phyloP scores from a whole-genome alignment of 2,329 filamentous ascomycete genomes.

The Mycosphaerella sp. region DNA sequence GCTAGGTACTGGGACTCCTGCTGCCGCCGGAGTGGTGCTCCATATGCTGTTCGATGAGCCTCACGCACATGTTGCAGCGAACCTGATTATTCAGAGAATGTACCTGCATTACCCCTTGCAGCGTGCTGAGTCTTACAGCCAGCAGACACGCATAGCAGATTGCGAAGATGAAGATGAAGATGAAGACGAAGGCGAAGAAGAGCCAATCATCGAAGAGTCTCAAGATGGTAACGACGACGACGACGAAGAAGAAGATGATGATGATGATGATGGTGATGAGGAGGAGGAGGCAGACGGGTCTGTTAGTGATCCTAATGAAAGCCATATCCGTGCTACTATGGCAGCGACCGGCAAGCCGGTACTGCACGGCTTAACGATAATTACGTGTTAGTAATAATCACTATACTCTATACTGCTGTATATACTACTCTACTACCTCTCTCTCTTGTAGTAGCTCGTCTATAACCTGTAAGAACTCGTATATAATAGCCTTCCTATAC shows the following conservation, averaged over 20 bases:
- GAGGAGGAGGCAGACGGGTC: neutral
- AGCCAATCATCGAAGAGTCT: neutral
- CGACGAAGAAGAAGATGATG: too few species aligned
- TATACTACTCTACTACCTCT: too few species aligned
- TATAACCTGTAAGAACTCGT: too few species aligned
- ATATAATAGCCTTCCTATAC: too few species aligned
- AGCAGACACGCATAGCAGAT: neutral
- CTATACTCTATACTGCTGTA: too few species aligned
- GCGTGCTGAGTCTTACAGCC: neutral
- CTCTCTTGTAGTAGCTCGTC: too few species aligned
- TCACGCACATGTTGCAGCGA: neutral
- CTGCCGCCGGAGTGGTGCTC: constrained; percentile 1
- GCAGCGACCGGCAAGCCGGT: too few species aligned
- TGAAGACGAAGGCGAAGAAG: constrained; percentile 18
- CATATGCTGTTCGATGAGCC: constrained; percentile 6
- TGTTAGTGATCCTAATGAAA: neutral
- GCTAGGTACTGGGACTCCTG: neutral
- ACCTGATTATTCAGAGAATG: constrained; percentile 10
- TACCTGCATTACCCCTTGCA: constrained; percentile 1
- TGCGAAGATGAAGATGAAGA: constrained; percentile 21
- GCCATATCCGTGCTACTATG: too few species aligned
- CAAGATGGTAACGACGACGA: too few species aligned
- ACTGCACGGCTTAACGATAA: too few species aligned
- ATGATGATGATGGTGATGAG: neutral
- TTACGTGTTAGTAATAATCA: too few species aligned